Base-by-base conservation (phyloP, 352 stramenopile species). In the Saprolegnia diclina region DNA sequence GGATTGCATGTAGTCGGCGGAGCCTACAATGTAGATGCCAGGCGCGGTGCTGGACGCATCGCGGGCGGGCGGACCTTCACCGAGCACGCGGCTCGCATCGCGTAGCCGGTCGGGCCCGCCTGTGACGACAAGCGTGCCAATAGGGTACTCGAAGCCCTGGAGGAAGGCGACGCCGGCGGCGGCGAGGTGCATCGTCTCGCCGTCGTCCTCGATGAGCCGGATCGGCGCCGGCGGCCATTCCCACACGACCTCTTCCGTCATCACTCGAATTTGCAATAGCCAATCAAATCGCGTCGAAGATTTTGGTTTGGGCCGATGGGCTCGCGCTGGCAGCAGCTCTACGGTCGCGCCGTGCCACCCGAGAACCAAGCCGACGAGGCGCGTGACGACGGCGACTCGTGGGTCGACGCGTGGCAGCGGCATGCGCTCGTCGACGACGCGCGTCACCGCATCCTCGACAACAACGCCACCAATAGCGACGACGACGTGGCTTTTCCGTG, bases 201-300 rank as follows among this genome's bases (percentile, higher is more conserved):
- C 46, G 35, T 61, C 57, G 40, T 66, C 57, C 19, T 40, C 45
- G 5, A 69, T 45, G 18, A 69, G 45, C 45, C 26, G 42, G 18
- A 69, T 38, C 6, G 57, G n/a, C 35, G 45, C 45, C n/a, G 32
- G 19, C 35, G 62, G 63, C 50, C 53, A 69, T 13, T 69, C 63
- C 63, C 63, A 69, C 14, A 69, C 21, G 32, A 69, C 63, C 42
- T 69, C 63, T n/a, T 69, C 63, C n/a, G 40, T n/a, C 26, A 65
- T 52, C 24, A 61, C 22, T 21, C 53, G 21, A 61, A 21, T 42
- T 61, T 42, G 26, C 53, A 40, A 40, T n/a, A 48, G 52, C 52
- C 57, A 65, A 52, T 65, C n/a, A 29, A 48, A 63, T 61, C 26
- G 45, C 56, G 14, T 19, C 40, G 29, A 13, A 6, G n/a, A 21